Percentiles rank a stretch among this genome's conserved stretches.
phyloP scores from a whole-genome alignment of 441 rosid species.

The Kokia cookei region DNA sequence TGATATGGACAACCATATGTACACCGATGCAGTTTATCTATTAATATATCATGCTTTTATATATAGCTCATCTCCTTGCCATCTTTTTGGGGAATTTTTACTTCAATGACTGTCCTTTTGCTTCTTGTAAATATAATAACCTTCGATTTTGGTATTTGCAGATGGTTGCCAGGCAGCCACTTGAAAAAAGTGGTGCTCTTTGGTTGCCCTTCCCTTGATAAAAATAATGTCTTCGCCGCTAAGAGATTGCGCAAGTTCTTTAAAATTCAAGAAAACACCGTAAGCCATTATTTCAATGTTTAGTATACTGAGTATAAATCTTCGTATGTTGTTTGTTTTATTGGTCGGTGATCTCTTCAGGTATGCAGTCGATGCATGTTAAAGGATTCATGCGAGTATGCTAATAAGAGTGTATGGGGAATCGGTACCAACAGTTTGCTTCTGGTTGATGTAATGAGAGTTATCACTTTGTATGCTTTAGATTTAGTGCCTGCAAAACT shows the following conservation, averaged over 20 bases:
- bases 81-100: not conserved
- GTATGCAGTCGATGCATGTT: slow-evolving; percentile 58
- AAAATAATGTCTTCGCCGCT: slow-evolving; percentile 47
- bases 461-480: slow-evolving; percentile 43
- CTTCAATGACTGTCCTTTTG: not conserved
- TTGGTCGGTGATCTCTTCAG: slow-evolving; percentile 25
- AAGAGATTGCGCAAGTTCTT: slow-evolving; percentile 65
- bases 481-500: slow-evolving; percentile 41
- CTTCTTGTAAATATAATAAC: not conserved
- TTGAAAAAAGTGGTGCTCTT: slow-evolving; percentile 55
- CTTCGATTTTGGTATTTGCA: slow-evolving; percentile 23
- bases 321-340: not conserved
- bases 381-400: slow-evolving; percentile 56
- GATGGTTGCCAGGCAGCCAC: slow-evolving; percentile 79
- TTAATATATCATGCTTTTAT: not conserved
- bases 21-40: not conserved
- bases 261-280: slow-evolving; percentile 53
- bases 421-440: slow-evolving; percentile 31
- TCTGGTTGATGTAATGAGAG: slow-evolving; percentile 51
- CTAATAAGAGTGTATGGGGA: slow-evolving; percentile 44
- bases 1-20: not conserved
- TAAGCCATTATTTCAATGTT: slow-evolving; percentile 22
- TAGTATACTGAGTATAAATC: not conserved
- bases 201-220: slow-evolving; percentile 66
- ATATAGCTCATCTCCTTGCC: not conserved